Evolutionary conservation across 768 basidiomycete species (phyloP).

Genomic region (Amanita rubescens): DNA sequence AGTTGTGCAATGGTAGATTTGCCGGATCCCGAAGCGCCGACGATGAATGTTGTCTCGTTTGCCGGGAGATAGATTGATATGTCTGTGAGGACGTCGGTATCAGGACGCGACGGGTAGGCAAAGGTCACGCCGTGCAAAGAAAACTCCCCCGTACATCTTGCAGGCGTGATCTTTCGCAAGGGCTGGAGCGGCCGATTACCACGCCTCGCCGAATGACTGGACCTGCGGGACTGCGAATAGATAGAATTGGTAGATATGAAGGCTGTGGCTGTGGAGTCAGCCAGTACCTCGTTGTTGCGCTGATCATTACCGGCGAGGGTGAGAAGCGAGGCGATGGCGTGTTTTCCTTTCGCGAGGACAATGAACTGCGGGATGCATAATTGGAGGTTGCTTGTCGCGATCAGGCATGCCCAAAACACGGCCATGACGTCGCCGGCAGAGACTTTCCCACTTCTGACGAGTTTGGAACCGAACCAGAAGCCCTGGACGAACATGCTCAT

Average conservation of each 20-base stretch:
- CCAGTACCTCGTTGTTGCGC: conserved; percentile 16
- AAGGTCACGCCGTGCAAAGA: conserved; percentile 69
- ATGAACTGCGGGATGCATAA: conserved; percentile 81
- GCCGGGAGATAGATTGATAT: conserved; percentile 64
- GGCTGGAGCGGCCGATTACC: conserved; percentile 3
- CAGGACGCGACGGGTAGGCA: conserved; percentile 74
- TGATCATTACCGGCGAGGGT: conserved; percentile 43
- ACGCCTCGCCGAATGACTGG: conserved; percentile 36
- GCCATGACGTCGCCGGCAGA: conserved; percentile 80
- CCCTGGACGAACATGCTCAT: conserved; percentile 94
- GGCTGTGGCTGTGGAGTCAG: conserved; percentile 2
- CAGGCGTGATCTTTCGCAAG: conserved; percentile 62
- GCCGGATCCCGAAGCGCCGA: conserved; percentile 86
- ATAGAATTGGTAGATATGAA: conserved; percentile 21
- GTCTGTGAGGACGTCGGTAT: conserved; percentile 56
- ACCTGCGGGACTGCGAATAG: conserved; percentile 40
- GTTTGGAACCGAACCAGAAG: conserved; percentile 91
- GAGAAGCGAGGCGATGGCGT: conserved; percentile 64
- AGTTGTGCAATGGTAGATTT: conserved; percentile 88
- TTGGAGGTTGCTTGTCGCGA: conserved; percentile 83
- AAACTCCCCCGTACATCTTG: conserved; percentile 65
- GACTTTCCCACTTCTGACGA: conserved; percentile 72
- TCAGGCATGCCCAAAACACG: conserved; percentile 97
- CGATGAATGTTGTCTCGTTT: conserved; percentile 83
- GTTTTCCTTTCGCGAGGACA: conserved; percentile 74